phyloP scores from a whole-genome alignment of 2,329 filamentous ascomycete species.

The Cercospora sp. region DNA sequence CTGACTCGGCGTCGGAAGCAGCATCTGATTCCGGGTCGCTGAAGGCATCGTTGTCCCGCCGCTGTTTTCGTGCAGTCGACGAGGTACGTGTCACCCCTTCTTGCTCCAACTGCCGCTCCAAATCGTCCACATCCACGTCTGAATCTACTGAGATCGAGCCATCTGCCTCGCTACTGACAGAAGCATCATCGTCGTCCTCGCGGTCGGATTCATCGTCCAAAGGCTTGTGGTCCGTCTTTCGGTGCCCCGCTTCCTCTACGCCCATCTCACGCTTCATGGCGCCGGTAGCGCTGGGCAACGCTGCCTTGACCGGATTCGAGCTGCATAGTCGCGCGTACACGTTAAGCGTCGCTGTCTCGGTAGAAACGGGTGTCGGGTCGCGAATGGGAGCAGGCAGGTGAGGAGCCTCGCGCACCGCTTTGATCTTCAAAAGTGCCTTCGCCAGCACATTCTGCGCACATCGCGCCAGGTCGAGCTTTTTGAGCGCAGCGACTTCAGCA shows the following conservation, averaged over 20 bases:
- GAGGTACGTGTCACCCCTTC: conserved; percentile 27
- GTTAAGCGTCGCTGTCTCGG: conserved; percentile 54
- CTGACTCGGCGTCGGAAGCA: conserved; percentile 29
- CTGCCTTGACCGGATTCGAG: conserved; percentile 58
- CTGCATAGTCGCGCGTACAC: conserved; percentile 62
- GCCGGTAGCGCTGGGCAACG: conserved; percentile 49
- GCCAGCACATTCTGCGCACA: conserved; percentile 57
- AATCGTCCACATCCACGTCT: conserved; percentile 29
- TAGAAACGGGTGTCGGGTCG: conserved; percentile 42
- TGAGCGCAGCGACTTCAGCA: conserved; percentile 60
- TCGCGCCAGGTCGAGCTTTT: conserved; percentile 54
- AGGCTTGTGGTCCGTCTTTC: conserved; percentile 13
- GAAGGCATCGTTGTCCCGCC: conserved; percentile 21
- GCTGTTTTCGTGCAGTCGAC: background rate
- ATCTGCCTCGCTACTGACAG: conserved; percentile 37
- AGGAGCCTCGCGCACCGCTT: conserved; percentile 55
- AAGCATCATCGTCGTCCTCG: conserved; percentile 33
- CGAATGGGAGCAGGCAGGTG: conserved; percentile 47
- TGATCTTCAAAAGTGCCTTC: conserved; percentile 58
- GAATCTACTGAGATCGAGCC: conserved; percentile 11
- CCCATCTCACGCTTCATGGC: conserved; percentile 46
- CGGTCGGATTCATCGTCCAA: conserved; percentile 16
- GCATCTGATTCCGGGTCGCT: conserved; percentile 29
- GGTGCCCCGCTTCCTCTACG: conserved; percentile 24
- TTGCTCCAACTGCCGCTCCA: conserved; percentile 30